phyloP scores from a whole-genome alignment of 768 basidiomycete genomes.

The Imleria badia region DNA sequence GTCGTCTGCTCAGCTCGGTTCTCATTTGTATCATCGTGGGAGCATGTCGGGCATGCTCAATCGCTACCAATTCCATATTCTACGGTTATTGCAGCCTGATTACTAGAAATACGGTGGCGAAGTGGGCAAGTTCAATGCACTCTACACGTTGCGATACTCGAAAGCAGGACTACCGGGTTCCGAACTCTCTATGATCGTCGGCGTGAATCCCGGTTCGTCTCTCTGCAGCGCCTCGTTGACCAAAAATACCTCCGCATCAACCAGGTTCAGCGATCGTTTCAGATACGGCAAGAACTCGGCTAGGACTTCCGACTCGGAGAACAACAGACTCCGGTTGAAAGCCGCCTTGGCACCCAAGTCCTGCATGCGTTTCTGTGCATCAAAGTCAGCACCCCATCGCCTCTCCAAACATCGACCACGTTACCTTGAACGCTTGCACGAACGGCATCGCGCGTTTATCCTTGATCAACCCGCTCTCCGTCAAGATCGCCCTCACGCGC shows the following conservation, averaged over 20 bases:
- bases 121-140: background rate
- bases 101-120: background rate
- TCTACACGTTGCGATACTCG: conserved; percentile 77
- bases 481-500: conserved; percentile 67
- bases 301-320: conserved; percentile 78
- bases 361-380: conserved; percentile 70
- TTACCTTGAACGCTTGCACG: conserved; percentile 88
- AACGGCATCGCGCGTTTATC: conserved; percentile 97
- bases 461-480: conserved; percentile 79
- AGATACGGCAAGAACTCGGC: conserved; percentile 74
- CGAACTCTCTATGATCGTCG: conserved; percentile 73
- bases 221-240: conserved; percentile 66
- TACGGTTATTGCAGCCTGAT: background rate
- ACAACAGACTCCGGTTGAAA: conserved; percentile 80
- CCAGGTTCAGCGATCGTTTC: conserved; percentile 69
- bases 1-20: conserved; percentile 32
- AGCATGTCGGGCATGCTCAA: background rate
- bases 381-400: background rate
- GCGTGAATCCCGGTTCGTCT: conserved; percentile 57
- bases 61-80: background rate
- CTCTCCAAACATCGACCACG: conserved; percentile 9
- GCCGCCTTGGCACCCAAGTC: conserved; percentile 74
- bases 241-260: conserved; percentile 66
- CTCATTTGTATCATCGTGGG: background rate
- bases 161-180: conserved; percentile 88